These are phyloP conservation scores for Leptomonas pyrrhocoris DNA, from an alignment of 208 protist species.

Conservation along the genomic window DNA sequence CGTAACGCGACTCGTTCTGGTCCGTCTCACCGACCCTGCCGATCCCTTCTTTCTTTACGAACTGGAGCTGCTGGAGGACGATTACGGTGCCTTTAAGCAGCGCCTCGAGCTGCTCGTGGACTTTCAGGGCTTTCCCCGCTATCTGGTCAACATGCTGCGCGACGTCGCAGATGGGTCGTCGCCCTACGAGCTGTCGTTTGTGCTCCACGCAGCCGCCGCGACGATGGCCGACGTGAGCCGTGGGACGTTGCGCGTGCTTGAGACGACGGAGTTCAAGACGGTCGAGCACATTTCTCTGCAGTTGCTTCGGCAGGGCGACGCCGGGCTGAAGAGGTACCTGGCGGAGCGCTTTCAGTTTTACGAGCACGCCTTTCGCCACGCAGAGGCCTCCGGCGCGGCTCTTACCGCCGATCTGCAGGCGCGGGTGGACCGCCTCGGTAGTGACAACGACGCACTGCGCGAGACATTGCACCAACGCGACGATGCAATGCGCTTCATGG, in stretches of 20 bases:
- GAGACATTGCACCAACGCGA: background rate
- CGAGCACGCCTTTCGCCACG: constrained; percentile 43
- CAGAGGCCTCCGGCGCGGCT: constrained; percentile 17
- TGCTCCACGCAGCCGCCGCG: constrained; percentile 20
- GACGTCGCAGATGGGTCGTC: constrained; percentile 45
- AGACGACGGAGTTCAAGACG: constrained; percentile 74
- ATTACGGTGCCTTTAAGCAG: constrained; percentile 84
- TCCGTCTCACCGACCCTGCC: constrained; percentile 76
- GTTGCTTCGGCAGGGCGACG: constrained; percentile 80
- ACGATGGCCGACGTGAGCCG: constrained; percentile 13
- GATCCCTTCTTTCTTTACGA: constrained; percentile 89
- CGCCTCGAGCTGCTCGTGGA: constrained; percentile 81
- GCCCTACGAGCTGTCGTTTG: constrained; percentile 59
- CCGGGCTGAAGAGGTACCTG: constrained; percentile 82
- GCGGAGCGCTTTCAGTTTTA: constrained; percentile 84
- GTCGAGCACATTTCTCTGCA: constrained; percentile 85
- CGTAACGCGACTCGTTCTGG: constrained; percentile 46
- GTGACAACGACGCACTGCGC: constrained; percentile 6
- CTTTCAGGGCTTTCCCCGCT: constrained; percentile 81
- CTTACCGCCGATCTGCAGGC: constrained; percentile 44
- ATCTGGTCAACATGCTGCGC: constrained; percentile 71
- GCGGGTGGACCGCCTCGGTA: constrained; percentile 28
- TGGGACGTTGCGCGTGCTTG: constrained; percentile 75
- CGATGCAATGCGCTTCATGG: constrained; percentile 28
- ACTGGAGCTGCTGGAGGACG: constrained; percentile 81